Base-by-base conservation (phyloP, 2,329 filamentous ascomycete genomes). In the Calonectria fujianensis region DNA sequence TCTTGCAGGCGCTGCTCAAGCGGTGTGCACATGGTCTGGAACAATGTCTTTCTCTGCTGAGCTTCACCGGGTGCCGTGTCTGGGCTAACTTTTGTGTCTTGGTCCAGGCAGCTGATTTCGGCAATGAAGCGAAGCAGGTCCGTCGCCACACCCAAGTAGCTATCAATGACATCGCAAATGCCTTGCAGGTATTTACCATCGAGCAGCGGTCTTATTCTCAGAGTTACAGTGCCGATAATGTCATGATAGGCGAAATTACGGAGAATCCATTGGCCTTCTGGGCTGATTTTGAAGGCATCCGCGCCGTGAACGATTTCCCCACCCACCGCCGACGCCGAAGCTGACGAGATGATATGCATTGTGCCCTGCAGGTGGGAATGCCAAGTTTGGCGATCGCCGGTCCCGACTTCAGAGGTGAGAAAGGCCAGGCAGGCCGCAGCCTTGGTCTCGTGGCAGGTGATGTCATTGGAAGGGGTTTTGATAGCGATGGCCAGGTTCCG, bases 211-310 rank as follows among this genome's bases (percentile, higher is more conserved):
- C 18, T 59, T 45, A 24, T 41, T n/a, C 64, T 31, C 18, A 69
- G 61, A 4, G 70, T 73, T 9, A 73, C 57, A 13, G 39, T 73
- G 39, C 70, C 70, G 32, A 73, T 69, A 5, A 73, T 64, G 50
- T 73, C 70, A 35, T 73, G 70, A 24, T 69, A 73, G 64, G 70
- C 64, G 32, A 45, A 73, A 20, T 73, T 73, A 4, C 70, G 70
- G 5, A 69, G 41, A 18, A 73, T 29, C 64, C 70, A 73, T 54
- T 54, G 70, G 20, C 70, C 64, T 45, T 73, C 54, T 1, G 52
- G 4, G 16, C 52, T 69, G 24, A 31, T 24, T 48, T 54, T 73
- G 24, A 73, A 69, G 11, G 70, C 70, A 27, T 69, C 70, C 2
- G 54, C 29, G 16, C 70, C 64, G 11, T 29, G 37, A 18, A 29